Percentiles rank a stretch among this genome's conserved stretches.
Conservation (phyloP, 306 rosid genomes). For the Clitoria ternatea region DNA sequence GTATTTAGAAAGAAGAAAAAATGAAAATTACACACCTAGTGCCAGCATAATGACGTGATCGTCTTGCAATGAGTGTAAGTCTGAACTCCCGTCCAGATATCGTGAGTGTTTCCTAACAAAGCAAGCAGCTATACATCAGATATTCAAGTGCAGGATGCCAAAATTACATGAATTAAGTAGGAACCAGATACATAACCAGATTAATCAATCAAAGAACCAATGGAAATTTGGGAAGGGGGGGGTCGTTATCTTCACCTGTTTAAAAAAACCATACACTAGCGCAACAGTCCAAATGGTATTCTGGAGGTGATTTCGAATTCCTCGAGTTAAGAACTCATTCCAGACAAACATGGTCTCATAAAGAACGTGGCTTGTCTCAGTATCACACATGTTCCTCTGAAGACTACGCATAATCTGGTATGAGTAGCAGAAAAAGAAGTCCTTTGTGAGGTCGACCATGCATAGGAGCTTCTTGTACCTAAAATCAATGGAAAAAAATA, state of each 20-base stretch:
- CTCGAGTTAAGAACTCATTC: slow-evolving; percentile 94
- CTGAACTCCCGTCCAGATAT: slow-evolving; percentile 62
- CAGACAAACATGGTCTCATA: slow-evolving; percentile 96
- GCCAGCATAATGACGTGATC: slow-evolving; percentile 99
- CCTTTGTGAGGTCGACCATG: slow-evolving; percentile 93
- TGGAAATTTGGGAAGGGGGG: neutral
- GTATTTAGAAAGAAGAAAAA: neutral
- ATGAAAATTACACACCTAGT: slow-evolving; percentile 60
- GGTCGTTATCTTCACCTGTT: slow-evolving; percentile 71
- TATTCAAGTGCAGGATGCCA: neutral
- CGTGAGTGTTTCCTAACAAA: slow-evolving; percentile 58
- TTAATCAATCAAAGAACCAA: slow-evolving; percentile 10
- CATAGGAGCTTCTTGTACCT: slow-evolving; percentile 99
- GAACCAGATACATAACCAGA: slow-evolving; percentile 1
- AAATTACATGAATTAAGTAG: slow-evolving; percentile 19
- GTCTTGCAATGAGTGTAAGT: slow-evolving; percentile 85
- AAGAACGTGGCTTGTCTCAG: slow-evolving; percentile 54
- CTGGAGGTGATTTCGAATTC: slow-evolving; percentile 66
- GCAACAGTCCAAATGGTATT: slow-evolving; percentile 96
- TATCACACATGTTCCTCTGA: slow-evolving; percentile 70
- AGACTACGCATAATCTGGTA: slow-evolving; percentile 88
- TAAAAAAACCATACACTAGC: slow-evolving; percentile 88
- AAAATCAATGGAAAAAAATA: slow-evolving; percentile 17
- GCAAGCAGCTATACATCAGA: slow-evolving; percentile 25
- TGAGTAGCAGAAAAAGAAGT: slow-evolving; percentile 98